Evolutionary conservation across 257 asterid genomes (phyloP), one percentile per base, ranked within the genome.

Genomic region (Solanum corneliomulleri): DNA sequence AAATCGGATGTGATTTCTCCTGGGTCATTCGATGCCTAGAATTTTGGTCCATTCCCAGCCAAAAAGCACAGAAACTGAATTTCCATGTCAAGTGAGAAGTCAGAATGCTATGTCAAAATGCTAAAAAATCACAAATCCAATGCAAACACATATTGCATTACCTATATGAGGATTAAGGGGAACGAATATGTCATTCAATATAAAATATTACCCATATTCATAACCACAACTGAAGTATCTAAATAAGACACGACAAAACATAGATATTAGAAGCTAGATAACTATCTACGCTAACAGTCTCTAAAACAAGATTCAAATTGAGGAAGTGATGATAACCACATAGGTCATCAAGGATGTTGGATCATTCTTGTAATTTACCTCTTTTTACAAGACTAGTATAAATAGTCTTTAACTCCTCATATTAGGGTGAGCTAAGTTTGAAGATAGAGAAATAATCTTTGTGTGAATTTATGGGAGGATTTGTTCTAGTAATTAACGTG

Each of bases 61-160:
- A 97, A 93, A 97, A 97, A 31, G 94, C 90, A 91, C 95, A 86
- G 90, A 97, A 95, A 93, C 99, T 97, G 94, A 75, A 93, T 90
- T 82, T 69, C 64, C 66, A 85, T 31, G 45, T 81, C 45, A 49
- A 11, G 29, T 81, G 45, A 81, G 31, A 49, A 29, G 69, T 81
- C 69, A 81, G 85, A 47, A 81, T 18, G 21, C 33, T 81, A 31
- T 18, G 85, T 12, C 5, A 81, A 80, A 49, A 49, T 10, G 69
- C 31, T 81, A 81, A 29, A 80, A 58, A 81, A 81, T 49, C 31
- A 31, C 39, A 78, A 78, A 78, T 78, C 27, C 39, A 81, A 11
- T 18, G 68, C 18, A 49, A 80, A 31, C 68, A 27, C 41, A 47
- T 14, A 78, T 47, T 10, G 42, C 42, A 80, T 47, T 80, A n/a